These are phyloP conservation scores for Talaromyces thailandensis DNA, from an alignment of 495 filamentous ascomycete species.

Conservation along the genomic window DNA sequence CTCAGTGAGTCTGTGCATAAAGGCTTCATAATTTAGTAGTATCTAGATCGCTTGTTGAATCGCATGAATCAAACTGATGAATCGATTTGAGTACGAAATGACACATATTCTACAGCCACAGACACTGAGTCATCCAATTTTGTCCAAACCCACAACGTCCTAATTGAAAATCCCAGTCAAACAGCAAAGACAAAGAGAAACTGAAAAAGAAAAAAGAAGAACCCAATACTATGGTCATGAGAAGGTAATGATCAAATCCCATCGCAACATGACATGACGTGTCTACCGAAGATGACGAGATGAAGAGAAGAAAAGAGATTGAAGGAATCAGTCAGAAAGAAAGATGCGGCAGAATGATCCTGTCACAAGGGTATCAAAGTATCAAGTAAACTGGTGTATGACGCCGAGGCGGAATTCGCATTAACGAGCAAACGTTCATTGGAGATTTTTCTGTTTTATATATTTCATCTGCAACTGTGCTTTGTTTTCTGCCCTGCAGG, in stretches of 20 bases:
- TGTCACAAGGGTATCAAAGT: constrained; percentile 43
- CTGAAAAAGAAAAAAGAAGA: constrained; percentile 11
- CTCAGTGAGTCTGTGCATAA: neutral
- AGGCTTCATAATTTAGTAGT: neutral
- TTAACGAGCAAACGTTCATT: constrained; percentile 10
- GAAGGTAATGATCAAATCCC: constrained; percentile 1
- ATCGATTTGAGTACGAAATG: neutral
- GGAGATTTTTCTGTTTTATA: constrained; percentile 3
- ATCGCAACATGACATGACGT: constrained; percentile 3
- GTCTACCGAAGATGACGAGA: neutral
- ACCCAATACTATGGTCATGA: constrained; percentile 2
- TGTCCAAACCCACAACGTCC: neutral
- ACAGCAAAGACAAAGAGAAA: neutral
- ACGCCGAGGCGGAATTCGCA: constrained; percentile 20
- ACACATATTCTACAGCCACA: neutral
- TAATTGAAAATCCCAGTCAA: neutral
- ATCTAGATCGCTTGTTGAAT: too few species aligned
- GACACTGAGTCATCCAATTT: neutral
- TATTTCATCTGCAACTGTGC: neutral
- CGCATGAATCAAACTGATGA: too few species aligned
- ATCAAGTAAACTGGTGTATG: constrained; percentile 19
- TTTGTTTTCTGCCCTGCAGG: neutral
- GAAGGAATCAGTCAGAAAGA: neutral
- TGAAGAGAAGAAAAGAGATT: neutral
- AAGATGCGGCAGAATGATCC: constrained; percentile 26